phyloP scores from a whole-genome alignment of 139 green algal genomes.

The Pseudopediastrum boryanum region DNA sequence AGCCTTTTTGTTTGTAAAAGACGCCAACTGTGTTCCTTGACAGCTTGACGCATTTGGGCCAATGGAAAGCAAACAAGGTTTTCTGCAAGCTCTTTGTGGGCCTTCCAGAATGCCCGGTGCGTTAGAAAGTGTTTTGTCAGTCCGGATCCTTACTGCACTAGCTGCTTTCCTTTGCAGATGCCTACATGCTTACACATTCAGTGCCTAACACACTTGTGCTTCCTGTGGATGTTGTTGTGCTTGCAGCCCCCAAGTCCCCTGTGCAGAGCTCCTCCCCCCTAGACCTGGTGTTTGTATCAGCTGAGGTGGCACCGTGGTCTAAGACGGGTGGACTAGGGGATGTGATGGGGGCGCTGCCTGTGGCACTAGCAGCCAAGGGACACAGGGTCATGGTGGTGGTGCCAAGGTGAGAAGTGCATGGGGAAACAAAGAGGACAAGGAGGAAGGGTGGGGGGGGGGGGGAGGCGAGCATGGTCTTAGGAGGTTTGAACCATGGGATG shows the following conservation, averaged over 20 bases:
- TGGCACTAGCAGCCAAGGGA: conserved; percentile 63
- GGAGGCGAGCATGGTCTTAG: too few relatives aligned
- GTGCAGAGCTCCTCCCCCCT: background rate
- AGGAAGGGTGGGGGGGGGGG: too few relatives aligned
- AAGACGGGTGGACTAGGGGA: conserved; percentile 96
- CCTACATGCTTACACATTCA: background rate
- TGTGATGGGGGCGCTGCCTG: conserved; percentile 74
- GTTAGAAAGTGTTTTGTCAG: background rate
- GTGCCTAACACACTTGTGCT: background rate
- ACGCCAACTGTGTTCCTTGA: too few relatives aligned
- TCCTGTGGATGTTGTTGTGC: too few relatives aligned
- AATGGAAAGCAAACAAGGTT: too few relatives aligned
- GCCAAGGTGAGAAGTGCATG: conserved; percentile 54
- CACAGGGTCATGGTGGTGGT: conserved; percentile 80
- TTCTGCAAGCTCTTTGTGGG: too few relatives aligned
- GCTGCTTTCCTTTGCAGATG: background rate
- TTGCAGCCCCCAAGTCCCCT: background rate
- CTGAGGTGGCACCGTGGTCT: conserved; percentile 84
- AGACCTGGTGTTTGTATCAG: conserved; percentile 71
- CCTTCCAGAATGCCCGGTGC: too few relatives aligned
- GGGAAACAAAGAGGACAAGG: too few relatives aligned
- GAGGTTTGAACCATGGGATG: too few relatives aligned
- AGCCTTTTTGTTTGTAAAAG: too few relatives aligned
- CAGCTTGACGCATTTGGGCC: too few relatives aligned
- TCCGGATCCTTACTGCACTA: background rate